These are phyloP conservation scores for Tripidium arundinaceum DNA, from an alignment of 202 grass and related monocot genomes.

Conservation along the genomic window DNA sequence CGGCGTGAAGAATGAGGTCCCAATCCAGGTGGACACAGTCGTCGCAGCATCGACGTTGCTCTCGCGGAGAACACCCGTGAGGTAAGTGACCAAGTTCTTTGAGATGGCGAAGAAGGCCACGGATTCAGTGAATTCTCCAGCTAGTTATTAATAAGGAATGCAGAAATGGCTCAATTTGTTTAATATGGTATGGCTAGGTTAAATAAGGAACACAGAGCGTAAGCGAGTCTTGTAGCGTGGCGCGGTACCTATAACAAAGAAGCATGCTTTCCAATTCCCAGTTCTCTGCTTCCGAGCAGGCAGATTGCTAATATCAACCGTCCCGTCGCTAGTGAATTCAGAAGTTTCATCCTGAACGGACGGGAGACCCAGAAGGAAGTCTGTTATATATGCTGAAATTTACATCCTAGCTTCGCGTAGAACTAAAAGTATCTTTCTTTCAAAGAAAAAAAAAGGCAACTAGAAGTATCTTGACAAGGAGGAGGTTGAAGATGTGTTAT, in stretches of 20 bases:
- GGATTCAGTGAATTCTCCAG: conserved; percentile 7
- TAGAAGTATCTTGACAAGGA: neutral
- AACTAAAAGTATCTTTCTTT: neutral
- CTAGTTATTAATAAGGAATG: neutral
- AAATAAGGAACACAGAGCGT: neutral
- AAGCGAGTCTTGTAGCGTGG: neutral
- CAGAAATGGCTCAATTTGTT: neutral
- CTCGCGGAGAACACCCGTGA: neutral
- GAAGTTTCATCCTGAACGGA: neutral
- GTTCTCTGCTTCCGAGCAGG: conserved; percentile 28
- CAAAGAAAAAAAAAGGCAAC: neutral
- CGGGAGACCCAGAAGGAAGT: neutral
- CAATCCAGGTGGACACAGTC: neutral
- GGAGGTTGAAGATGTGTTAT: too few species aligned
- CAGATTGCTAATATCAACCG: conserved; percentile 34
- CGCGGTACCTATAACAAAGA: conserved; percentile 28
- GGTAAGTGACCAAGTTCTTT: conserved; percentile 22
- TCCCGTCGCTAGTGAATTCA: conserved; percentile 35
- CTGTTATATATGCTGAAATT: neutral
- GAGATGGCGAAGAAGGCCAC: conserved; percentile 11
- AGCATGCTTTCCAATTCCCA: conserved; percentile 53
- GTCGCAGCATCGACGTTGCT: neutral
- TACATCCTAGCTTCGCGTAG: neutral
- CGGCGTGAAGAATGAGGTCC: conserved; percentile 25
- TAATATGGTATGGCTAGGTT: too few species aligned